A percentile compares a stretch with the other conserved stretches of the same genome.
Evolutionary conservation across 306 rosid genomes (phyloP).

Genomic region (Astragalus glycyphyllos): DNA sequence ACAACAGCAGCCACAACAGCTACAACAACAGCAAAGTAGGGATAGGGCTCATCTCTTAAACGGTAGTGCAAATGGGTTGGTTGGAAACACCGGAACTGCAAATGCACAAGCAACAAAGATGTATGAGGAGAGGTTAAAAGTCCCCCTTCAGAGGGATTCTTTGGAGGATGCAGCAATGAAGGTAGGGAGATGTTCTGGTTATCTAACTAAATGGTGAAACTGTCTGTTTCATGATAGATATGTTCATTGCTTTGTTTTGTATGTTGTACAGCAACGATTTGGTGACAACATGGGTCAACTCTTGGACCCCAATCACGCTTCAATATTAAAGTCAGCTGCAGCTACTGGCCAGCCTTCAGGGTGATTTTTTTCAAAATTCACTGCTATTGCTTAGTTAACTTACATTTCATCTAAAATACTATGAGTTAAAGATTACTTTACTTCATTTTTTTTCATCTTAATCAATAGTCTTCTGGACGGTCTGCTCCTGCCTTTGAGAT

Average conservation of each 20-base stretch:
- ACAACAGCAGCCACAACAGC: conserved; percentile 54
- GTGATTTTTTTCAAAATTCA: conserved; percentile 46
- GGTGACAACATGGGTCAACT: conserved; percentile 92
- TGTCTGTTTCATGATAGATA: conserved; percentile 23
- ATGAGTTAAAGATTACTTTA: conserved; percentile 8
- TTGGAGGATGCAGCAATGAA: conserved; percentile 89
- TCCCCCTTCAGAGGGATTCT: conserved; percentile 88
- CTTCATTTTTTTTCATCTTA: conserved; percentile 1
- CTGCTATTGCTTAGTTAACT: conserved; percentile 16
- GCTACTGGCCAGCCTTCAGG: conserved; percentile 95
- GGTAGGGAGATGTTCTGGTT: conserved; percentile 51
- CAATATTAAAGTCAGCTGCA: conserved; percentile 86
- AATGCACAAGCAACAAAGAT: conserved; percentile 91
- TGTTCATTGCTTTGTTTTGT: conserved; percentile 43
- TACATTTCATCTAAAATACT: conserved; percentile 26
- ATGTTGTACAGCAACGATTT: conserved; percentile 76
- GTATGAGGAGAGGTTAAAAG: conserved; percentile 93
- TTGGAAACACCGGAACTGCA: conserved; percentile 86
- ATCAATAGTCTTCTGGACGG: neutral
- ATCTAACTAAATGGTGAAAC: conserved; percentile 22
- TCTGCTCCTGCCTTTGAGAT: conserved; percentile 28
- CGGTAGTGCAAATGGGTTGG: conserved; percentile 86
- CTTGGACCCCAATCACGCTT: conserved; percentile 83
- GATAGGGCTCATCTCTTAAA: conserved; percentile 86
- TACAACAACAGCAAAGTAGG: conserved; percentile 78